Percentiles rank a stretch among this genome's conserved stretches.
Conservation (phyloP, 2,329 filamentous ascomycete genomes). For the Fusarium scirpi region DNA sequence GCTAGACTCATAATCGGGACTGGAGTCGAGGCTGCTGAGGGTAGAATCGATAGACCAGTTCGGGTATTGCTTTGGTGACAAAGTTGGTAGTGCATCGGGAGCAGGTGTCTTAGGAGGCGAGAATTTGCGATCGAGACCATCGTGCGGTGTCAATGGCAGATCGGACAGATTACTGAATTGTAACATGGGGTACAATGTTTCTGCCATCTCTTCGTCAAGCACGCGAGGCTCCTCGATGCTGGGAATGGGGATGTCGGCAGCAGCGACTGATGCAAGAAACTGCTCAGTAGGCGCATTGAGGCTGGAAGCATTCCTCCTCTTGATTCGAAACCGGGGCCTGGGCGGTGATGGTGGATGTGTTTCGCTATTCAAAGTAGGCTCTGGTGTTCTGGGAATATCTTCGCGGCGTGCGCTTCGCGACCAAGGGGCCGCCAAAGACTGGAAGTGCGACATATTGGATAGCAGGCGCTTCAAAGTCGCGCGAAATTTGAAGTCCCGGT, state of each 20-base stretch:
- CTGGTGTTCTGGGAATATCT: conserved; percentile 63
- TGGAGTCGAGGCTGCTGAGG: conserved; percentile 69
- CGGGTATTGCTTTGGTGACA: conserved; percentile 63
- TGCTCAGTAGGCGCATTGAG: conserved; percentile 71
- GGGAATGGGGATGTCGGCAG: conserved; percentile 72
- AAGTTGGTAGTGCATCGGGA: conserved; percentile 58
- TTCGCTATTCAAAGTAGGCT: conserved; percentile 57
- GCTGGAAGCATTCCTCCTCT: conserved; percentile 65
- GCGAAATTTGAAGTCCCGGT: conserved; percentile 14
- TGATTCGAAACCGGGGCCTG: conserved; percentile 66
- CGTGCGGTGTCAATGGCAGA: conserved; percentile 47
- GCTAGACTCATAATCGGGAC: conserved; percentile 69
- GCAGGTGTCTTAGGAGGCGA: conserved; percentile 72
- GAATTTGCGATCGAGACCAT: conserved; percentile 56
- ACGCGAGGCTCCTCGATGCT: conserved; percentile 70
- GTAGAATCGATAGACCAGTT: conserved; percentile 70
- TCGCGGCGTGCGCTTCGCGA: conserved; percentile 58
- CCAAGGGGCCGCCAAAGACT: conserved; percentile 59
- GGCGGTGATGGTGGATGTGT: conserved; percentile 62
- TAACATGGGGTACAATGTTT: conserved; percentile 52
- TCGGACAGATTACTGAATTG: conserved; percentile 52
- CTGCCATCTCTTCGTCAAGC: conserved; percentile 59
- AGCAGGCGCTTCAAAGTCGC: conserved; percentile 25
- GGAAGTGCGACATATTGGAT: conserved; percentile 59
- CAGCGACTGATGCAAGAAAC: conserved; percentile 75